These are phyloP conservation scores for Arabidopsis thaliana DNA, from an alignment of 345 rosid genomes.

Conservation along the genomic window TAIR10.1 NC_003070.9:7325501-7326000, in stretches of 20 bases:
- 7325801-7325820: constrained; percentile 71
- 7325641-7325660: constrained; percentile 87
- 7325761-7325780: constrained; percentile 41
- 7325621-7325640: constrained; percentile 79
- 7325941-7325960: constrained; percentile 42
- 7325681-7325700: constrained; percentile 83
- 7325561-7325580: background rate
- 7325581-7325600: background rate
- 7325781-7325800: constrained; percentile 65
- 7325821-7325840: constrained; percentile 66
- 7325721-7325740: constrained; percentile 65
- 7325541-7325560: constrained; percentile 24
- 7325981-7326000: constrained; percentile 74
- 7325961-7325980: constrained; percentile 64
- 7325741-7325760: constrained; percentile 57
- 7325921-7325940: constrained; percentile 63
- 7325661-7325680: constrained; percentile 89
- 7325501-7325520: constrained; percentile 96
- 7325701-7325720: constrained; percentile 78
- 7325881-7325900: constrained; percentile 21
- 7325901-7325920: constrained; percentile 20
- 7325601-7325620: background rate
- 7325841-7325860: background rate
- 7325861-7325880: background rate
- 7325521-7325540: constrained; percentile 99